Evolutionary conservation across 768 basidiomycete genomes (phyloP), one percentile per base, ranked within the genome.

Genomic region (Amanita subjunquillea): DNA sequence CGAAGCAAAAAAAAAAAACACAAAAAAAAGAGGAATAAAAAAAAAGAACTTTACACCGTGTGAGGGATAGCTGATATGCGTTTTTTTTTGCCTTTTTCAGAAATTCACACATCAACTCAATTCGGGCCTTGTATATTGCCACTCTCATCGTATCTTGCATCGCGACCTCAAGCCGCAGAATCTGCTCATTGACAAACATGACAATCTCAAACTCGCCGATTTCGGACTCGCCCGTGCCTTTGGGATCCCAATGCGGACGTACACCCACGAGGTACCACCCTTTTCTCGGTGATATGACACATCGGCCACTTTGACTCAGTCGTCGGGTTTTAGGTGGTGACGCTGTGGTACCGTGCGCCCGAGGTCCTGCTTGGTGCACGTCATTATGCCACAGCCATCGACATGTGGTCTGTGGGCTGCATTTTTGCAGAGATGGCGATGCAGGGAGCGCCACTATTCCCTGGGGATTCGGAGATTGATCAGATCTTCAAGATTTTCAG

Each of bases 351-450:
- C 65, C 91, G 96, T 46, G 91, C 95, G 4, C 96, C 96, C 3
- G 96, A 99, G 67, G 95, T 99, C 47, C 74, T 99, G 17, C 83
- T 99, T 1, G 95, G 95, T 29, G 87, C 91, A 4, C 83, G 94
- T 40, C 93, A 98, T 66, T 99, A 99, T 70, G 86, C 91, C 13
- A 99, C 96, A 2, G 91, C 92, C 2, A 89, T 99, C 62, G 96
- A 99, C 70, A 96, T 98, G 91, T 99, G 96, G 96, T 94, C 91
- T n/a, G 95, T 99, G 20, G 96, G 88, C 0, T 97, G 94, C 63
- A 98, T 99, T 65, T 91, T 96, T 63, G 95, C 95, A 6, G 96
- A 99, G 72, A 97, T 98, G 95, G 86, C 91, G 50, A 90, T 94
- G 87, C 78, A 82, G 55, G 88, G 88, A 58, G 68, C 83, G 64